phyloP scores from a whole-genome alignment of 495 filamentous ascomycete species.

The Talaromyces adpressus region DNA sequence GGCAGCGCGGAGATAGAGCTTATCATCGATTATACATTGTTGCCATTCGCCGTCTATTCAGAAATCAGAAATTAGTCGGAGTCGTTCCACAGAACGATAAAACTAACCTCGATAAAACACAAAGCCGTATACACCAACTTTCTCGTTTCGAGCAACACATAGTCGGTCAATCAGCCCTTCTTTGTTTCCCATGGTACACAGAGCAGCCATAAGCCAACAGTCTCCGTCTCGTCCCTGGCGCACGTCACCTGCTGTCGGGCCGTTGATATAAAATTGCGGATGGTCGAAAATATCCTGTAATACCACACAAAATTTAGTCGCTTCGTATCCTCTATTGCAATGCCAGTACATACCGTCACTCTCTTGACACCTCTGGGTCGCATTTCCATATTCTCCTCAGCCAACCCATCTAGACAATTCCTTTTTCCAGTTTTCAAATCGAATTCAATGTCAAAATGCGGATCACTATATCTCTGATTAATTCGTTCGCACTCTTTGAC shows the following conservation, averaged over 20 bases:
- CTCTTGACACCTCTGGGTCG: conserved; percentile 57
- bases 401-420: conserved; percentile 59
- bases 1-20: conserved; percentile 72
- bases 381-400: conserved; percentile 33
- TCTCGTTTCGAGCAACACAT: conserved; percentile 75
- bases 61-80: neutral
- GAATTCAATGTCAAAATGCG: conserved; percentile 79
- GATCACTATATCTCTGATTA: conserved; percentile 87
- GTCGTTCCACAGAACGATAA: neutral
- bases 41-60: conserved; percentile 80
- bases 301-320: conserved; percentile 6
- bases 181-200: conserved; percentile 80
- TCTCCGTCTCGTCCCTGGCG: conserved; percentile 76
- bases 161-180: conserved; percentile 68
- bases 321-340: neutral
- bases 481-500: conserved; percentile 72
- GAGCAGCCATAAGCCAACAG: conserved; percentile 86
- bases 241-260: conserved; percentile 75
- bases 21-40: conserved; percentile 81
- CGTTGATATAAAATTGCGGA: conserved; percentile 79
- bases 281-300: conserved; percentile 75
- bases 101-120: conserved; percentile 73
- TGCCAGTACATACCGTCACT: conserved; percentile 38
- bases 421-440: conserved; percentile 59
- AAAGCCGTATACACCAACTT: conserved; percentile 88